Conservation (phyloP, 169 alveolate genomes). For the Cryptosporidium ubiquitum region DNA sequence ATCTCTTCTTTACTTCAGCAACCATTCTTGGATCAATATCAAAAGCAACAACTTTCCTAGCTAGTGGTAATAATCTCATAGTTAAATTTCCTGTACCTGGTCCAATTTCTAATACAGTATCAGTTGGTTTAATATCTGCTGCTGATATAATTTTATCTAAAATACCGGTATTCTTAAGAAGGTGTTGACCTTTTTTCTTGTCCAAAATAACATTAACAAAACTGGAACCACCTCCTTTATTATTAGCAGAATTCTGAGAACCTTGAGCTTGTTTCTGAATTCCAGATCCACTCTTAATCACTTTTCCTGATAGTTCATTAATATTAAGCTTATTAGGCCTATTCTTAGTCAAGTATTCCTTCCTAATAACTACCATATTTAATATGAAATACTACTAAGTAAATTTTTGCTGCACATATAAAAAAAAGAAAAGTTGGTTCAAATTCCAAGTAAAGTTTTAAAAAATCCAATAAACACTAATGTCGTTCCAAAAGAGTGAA, state of each 20-base stretch:
- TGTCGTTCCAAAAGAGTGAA: no score
- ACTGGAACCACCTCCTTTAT: slow-evolving; percentile 42
- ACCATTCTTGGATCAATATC: slow-evolving; percentile 99
- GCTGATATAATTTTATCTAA: slow-evolving; percentile 94
- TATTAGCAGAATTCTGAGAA: not conserved
- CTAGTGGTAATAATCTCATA: slow-evolving; percentile 92
- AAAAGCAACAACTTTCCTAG: slow-evolving; percentile 96
- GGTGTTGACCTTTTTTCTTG: slow-evolving; percentile 97
- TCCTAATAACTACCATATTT: slow-evolving; percentile 54
- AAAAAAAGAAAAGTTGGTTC: not conserved
- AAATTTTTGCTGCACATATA: not conserved
- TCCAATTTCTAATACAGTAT: slow-evolving; percentile 97
- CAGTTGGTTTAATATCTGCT: slow-evolving; percentile 96
- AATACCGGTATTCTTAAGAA: slow-evolving; percentile 97
- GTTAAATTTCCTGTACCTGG: slow-evolving; percentile 99
- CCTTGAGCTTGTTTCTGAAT: not conserved
- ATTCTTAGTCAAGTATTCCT: slow-evolving; percentile 44
- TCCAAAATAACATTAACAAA: slow-evolving; percentile 84
- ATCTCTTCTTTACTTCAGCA: slow-evolving; percentile 97
- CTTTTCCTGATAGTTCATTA: slow-evolving; percentile 6
- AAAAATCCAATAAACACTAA: no score
- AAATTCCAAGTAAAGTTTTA: no score
- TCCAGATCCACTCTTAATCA: not conserved
- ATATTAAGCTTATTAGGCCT: slow-evolving; percentile 35
- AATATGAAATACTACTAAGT: no score